Evolutionary conservation across 2,329 filamentous ascomycete species (phyloP), one percentile per base, ranked within the genome.

Genomic region (Shiraia sp.): DNA sequence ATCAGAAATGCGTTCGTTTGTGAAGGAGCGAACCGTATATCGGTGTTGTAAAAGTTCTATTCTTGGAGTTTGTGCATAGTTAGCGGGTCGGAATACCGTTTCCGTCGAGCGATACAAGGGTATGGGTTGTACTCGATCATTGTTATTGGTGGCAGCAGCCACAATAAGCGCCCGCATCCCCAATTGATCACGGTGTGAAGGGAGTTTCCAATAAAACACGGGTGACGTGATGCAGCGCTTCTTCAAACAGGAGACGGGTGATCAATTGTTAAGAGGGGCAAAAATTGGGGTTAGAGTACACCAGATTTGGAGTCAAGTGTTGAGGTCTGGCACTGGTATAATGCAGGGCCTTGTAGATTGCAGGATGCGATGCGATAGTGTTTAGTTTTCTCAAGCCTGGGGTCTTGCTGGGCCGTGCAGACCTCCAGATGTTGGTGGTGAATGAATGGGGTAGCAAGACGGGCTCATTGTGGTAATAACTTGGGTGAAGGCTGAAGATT

Each of bases 191-290:
- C 15, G 42, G 24, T 32, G 24, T 24, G 17, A 29, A 41, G 26
- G 17, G 23, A 19, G 10, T 26, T 28, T 27, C 19, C 4, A 19
- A 6, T 17, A 25, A 28, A 15, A 23, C 14, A 27, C 29, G 24
- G 26, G 37, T 46, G 42, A 44, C 42, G 42, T 41, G 30, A 27
- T 38, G 41, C 41, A 37, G 52, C 36, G 37, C 35, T 28, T 52
- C 36, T 46, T 49, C 42, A 50, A 37, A 47, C 51, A 45, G 45
- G 48, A 46, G 49, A 43, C 40, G 4, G 38, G 29, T 36, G 42
- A 25, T 39, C 14, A 8, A 4, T 12, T 32, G 40, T 39, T 35
- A 38, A 42, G 40, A 15, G 14, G 22, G 28, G 42, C 17, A 19
- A 35, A 30, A 19, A 33, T 22, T 35, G 31, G 45, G 49, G 33